These are phyloP conservation scores for Pyrenopolyporus hunteri DNA, from an alignment of 495 filamentous ascomycete species.

Conservation along the genomic window DNA sequence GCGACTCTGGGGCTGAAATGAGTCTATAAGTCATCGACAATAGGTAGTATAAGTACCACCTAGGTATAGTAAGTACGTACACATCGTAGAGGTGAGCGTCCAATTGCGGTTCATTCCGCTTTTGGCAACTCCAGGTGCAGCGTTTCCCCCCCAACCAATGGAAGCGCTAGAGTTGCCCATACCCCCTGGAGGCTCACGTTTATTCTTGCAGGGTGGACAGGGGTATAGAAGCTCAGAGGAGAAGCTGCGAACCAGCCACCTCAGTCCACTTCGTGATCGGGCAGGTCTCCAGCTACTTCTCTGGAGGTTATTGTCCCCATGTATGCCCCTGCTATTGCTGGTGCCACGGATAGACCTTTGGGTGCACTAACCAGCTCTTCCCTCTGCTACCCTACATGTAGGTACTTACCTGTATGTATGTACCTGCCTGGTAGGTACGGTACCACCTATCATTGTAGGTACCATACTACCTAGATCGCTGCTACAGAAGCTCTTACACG, in stretches of 20 bases:
- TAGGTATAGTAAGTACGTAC: too few species aligned
- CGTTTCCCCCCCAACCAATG: slow-evolving; percentile 39
- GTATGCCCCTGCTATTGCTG: too few species aligned
- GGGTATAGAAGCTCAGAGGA: slow-evolving; percentile 5
- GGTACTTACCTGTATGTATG: too few species aligned
- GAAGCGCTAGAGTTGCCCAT: slow-evolving; percentile 1
- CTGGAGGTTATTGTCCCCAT: too few species aligned
- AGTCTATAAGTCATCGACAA: too few species aligned
- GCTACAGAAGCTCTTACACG: slow-evolving; percentile 26
- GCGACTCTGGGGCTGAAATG: too few species aligned
- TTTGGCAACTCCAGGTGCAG: slow-evolving; percentile 4
- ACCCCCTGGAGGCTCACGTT: not conserved
- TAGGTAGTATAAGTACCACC: too few species aligned
- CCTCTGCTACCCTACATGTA: not conserved
- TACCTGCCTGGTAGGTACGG: not conserved
- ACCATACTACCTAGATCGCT: not conserved
- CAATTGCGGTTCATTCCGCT: not conserved
- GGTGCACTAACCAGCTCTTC: too few species aligned
- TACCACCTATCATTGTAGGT: not conserved
- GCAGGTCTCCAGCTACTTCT: too few species aligned
- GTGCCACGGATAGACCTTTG: too few species aligned
- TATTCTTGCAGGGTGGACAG: slow-evolving; percentile 23
- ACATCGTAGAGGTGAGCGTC: too few species aligned
- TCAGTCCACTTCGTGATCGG: slow-evolving; percentile 24
- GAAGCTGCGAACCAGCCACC: slow-evolving; percentile 34